Base-by-base conservation (phyloP, 129 eudicot species). In the Glebionis coronaria region DNA sequence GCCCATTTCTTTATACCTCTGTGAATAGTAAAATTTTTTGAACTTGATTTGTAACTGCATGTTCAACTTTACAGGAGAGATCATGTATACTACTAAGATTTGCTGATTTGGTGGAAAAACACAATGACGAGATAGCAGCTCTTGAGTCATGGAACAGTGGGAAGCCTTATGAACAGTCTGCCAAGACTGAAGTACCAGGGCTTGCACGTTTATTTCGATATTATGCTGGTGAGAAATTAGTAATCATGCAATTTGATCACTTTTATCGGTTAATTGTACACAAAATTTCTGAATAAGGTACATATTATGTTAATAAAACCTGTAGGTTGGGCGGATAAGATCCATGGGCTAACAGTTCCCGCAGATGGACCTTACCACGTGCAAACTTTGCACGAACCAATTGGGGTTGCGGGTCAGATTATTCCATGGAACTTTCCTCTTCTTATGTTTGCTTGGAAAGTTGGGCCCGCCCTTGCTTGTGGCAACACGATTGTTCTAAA, bases 391-490 rank as follows among this genome's bases (percentile, higher is more conserved):
- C 89, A 84, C 21, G 89, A 84, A 63, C 89, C 89, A 10, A 80
- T 84, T 45, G 88, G 88, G 55, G 88, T 83, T 21, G 85, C 82
- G 0, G 88, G 85, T 8, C 88, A 83, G 69, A 84, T 84, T 29
- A 81, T 84, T 55, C 89, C 89, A 25, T 80, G 89, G 89, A 84
- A 84, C 71, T 84, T 84, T 63, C 89, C 89, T 56, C 89, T 84
- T 21, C 54, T 84, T 38, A 84, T 84, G 89, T 80, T 84, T 66
- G 89, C 89, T n/a, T 84, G 89, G 89, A 84, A 84, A 63, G 89
- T 84, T 9, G 89, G 83, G 47, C 89, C 88, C 1, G 85, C 88
- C 12, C 78, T 80, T 44, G 85, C 85, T 0, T 79, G 84, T 12
- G 88, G 88, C 31, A 83, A 83, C 54, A 83, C 88, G 4, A 59